Conservation (phyloP, 2,329 filamentous ascomycete species). For the Nemania sp. region DNA sequence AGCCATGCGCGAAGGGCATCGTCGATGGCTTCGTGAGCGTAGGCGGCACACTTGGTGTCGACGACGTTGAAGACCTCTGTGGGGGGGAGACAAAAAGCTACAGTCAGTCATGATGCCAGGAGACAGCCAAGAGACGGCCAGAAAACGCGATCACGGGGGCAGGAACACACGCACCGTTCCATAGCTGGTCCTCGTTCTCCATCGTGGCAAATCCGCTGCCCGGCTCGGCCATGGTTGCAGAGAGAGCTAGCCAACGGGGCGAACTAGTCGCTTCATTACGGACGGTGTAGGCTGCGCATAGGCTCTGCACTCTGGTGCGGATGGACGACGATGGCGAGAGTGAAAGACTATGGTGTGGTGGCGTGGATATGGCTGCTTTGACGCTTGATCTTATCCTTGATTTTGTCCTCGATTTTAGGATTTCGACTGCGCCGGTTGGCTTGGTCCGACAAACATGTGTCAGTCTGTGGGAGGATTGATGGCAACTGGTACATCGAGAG, state of each 20-base stretch:
- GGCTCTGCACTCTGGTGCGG: conserved; percentile 1
- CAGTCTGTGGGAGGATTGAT: background rate
- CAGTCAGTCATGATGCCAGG: background rate
- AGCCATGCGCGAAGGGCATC: conserved; percentile 85
- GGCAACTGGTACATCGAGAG: conserved; percentile 1
- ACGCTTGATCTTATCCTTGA: too few species aligned
- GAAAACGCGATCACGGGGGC: conserved; percentile 10
- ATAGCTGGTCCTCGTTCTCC: conserved; percentile 85
- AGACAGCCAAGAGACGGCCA: background rate
- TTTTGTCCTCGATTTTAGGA: background rate
- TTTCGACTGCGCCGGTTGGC: conserved; percentile 2
- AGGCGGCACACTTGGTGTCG: conserved; percentile 47
- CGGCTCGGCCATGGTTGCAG: conserved; percentile 59
- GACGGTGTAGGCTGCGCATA: conserved; percentile 20
- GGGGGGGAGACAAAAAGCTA: background rate
- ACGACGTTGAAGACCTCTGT: conserved; percentile 56
- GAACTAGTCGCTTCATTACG: conserved; percentile 34
- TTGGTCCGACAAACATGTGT: conserved; percentile 11
- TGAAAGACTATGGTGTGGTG: too few species aligned
- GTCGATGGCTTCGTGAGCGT: conserved; percentile 69
- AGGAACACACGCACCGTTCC: conserved; percentile 68
- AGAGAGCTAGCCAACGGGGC: conserved; percentile 28
- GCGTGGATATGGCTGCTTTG: background rate
- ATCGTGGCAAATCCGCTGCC: conserved; percentile 66
- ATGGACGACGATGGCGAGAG: background rate